Conservation (phyloP, 495 filamentous ascomycete genomes). For the Podospora pseudoanserina region DNA sequence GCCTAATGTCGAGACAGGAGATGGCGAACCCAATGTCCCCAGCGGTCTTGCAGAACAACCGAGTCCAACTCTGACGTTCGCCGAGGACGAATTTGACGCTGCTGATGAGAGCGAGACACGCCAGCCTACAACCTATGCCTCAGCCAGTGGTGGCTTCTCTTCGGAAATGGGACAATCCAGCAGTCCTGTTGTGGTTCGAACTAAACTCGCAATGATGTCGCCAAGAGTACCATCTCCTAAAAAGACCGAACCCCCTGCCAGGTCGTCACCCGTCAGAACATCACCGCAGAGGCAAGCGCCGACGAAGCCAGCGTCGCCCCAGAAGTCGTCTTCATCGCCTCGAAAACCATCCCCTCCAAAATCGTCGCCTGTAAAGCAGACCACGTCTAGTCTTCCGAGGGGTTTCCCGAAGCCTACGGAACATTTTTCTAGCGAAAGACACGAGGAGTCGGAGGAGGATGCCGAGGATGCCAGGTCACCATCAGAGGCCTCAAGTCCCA, state of each 20-base stretch:
- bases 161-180: constrained; percentile 14
- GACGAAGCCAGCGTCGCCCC: constrained; percentile 15
- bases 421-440: constrained; percentile 9
- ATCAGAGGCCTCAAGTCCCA: constrained; percentile 49
- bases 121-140: constrained; percentile 14
- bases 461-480: constrained; percentile 41
- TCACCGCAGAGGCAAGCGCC: constrained; percentile 8
- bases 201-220: constrained; percentile 24
- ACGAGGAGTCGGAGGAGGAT: constrained; percentile 10
- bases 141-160: constrained; percentile 15
- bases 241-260: constrained; percentile 19
- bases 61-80: constrained; percentile 23
- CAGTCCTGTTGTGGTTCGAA: constrained; percentile 19
- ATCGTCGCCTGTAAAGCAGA: constrained; percentile 12
- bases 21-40: constrained; percentile 17
- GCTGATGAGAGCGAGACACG: constrained; percentile 57
- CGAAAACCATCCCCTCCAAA: constrained; percentile 30
- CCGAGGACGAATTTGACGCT: constrained; percentile 55
- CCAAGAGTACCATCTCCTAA: constrained; percentile 26
- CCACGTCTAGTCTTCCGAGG: constrained; percentile 6
- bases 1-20: constrained; percentile 15
- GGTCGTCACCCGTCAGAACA: constrained; percentile 19
- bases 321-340: constrained; percentile 14
- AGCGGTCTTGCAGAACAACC: constrained; percentile 15
- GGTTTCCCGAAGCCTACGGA: constrained; percentile 24